These are phyloP conservation scores for Candida krabiensis DNA, from an alignment of 805 yeast genomes.

Conservation along the genomic window DNA sequence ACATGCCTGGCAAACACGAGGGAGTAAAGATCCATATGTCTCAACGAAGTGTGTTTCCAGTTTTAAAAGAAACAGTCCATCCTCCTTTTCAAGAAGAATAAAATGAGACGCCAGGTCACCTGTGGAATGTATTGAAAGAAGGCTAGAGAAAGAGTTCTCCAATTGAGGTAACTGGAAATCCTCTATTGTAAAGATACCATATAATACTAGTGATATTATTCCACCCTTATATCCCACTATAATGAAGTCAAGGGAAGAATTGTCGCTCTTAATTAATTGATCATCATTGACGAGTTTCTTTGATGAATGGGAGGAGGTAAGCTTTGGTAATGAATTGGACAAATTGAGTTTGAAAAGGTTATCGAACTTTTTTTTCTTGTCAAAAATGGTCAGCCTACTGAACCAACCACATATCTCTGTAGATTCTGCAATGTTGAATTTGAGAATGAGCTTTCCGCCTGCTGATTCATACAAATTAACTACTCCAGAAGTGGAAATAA, in stretches of 20 bases:
- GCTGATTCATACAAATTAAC: slow-evolving; percentile 30
- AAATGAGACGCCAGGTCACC: slow-evolving; percentile 25
- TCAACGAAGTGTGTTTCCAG: slow-evolving; percentile 29
- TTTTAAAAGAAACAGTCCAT: slow-evolving; percentile 21
- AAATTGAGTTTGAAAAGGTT: slow-evolving; percentile 25
- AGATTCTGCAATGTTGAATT: slow-evolving; percentile 14
- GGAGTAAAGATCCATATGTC: slow-evolving; percentile 29
- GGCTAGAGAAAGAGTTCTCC: slow-evolving; percentile 14
- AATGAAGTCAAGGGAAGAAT: slow-evolving; percentile 29
- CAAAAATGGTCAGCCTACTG: slow-evolving; percentile 12
- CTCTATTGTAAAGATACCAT: slow-evolving; percentile 35
- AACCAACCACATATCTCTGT: slow-evolving; percentile 25
- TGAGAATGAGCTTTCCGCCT: slow-evolving; percentile 27
- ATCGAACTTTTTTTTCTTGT: slow-evolving; percentile 13
- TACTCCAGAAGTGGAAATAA: slow-evolving; percentile 23
- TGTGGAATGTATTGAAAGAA: slow-evolving; percentile 20
- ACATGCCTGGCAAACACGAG: slow-evolving; percentile 34
- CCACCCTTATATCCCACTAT: slow-evolving; percentile 28
- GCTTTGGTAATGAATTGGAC: slow-evolving; percentile 24
- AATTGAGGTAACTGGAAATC: slow-evolving; percentile 21
- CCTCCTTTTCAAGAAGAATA: slow-evolving; percentile 21
- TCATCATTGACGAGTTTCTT: slow-evolving; percentile 23
- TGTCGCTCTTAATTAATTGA: slow-evolving; percentile 22
- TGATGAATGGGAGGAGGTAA: slow-evolving; percentile 22
- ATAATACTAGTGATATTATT: slow-evolving; percentile 26